Percentiles rank a stretch among this genome's conserved stretches.
These are phyloP conservation scores for Carex sylvatica DNA, from an alignment of 202 grass and related monocot species.

Conservation along the genomic window DNA sequence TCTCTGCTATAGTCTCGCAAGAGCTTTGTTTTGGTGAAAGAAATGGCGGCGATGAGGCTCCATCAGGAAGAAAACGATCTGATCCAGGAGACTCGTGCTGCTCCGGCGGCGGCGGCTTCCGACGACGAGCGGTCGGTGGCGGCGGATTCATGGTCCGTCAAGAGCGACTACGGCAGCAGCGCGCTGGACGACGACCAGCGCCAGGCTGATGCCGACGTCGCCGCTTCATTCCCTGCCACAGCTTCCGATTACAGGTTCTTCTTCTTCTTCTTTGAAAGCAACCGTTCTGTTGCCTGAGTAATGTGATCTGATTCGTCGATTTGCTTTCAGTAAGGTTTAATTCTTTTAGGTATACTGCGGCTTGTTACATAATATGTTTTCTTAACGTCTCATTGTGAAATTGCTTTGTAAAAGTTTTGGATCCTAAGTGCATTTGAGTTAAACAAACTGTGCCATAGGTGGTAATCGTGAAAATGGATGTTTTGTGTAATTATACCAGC, in stretches of 20 bases:
- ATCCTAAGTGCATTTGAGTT: neutral
- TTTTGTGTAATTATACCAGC: neutral
- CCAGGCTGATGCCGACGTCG: constrained; percentile 59
- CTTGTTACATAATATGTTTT: neutral
- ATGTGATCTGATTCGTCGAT: neutral
- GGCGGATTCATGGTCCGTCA: constrained; percentile 94
- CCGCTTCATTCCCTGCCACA: constrained; percentile 57
- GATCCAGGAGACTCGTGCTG: constrained; percentile 35
- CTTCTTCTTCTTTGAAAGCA: neutral
- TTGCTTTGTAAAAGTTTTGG: neutral
- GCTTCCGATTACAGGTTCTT: constrained; percentile 85
- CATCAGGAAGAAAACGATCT: constrained; percentile 60
- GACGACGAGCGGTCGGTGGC: constrained; percentile 98
- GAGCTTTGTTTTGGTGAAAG: neutral
- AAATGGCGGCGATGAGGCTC: constrained; percentile 67
- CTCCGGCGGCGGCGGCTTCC: constrained; percentile 57
- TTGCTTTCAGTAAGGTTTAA: neutral
- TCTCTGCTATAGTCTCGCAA: neutral
- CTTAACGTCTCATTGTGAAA: neutral
- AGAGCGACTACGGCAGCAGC: constrained; percentile 98
- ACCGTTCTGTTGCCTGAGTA: neutral
- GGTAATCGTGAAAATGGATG: neutral
- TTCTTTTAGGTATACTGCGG: neutral
- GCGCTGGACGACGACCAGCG: constrained; percentile 95
- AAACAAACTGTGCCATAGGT: neutral